These are phyloP conservation scores for Pascua guehoae DNA, from an alignment of 1,284 basidiomycete genomes.

Conservation along the genomic window DNA sequence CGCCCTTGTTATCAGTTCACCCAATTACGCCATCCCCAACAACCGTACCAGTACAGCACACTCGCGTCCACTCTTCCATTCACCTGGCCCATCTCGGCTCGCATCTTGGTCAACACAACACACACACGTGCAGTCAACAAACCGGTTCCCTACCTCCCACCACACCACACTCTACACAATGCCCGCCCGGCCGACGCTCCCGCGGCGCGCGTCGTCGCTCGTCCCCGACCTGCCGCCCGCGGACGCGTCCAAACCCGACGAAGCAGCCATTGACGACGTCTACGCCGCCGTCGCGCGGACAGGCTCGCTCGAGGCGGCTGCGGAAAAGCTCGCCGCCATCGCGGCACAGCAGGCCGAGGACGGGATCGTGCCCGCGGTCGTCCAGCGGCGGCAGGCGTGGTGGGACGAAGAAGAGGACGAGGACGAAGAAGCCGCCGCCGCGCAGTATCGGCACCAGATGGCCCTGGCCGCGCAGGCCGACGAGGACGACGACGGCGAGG, in stretches of 20 bases:
- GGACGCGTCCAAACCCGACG: conserved; percentile 38
- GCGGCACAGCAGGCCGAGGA: conserved; percentile 2
- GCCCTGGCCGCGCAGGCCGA: too few relatives aligned
- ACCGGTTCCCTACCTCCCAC: background rate
- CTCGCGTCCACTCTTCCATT: too few relatives aligned
- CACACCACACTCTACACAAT: background rate
- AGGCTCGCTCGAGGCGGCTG: conserved; percentile 34
- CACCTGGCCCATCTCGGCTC: too few relatives aligned
- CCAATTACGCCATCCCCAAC: too few relatives aligned
- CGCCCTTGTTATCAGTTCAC: too few relatives aligned
- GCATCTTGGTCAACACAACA: too few relatives aligned
- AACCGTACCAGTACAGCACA: too few relatives aligned
- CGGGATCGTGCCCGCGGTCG: background rate
- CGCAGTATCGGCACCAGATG: conserved; percentile 5
- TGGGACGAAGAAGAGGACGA: conserved; percentile 35
- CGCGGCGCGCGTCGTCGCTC: conserved; percentile 11
- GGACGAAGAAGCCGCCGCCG: conserved; percentile 15
- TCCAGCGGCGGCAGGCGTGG: conserved; percentile 8
- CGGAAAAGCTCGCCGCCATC: conserved; percentile 24
- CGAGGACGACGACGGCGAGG: conserved; percentile 19
- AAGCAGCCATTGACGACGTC: conserved; percentile 37
- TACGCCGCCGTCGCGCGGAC: conserved; percentile 32
- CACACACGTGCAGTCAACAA: too few relatives aligned
- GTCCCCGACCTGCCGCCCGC: conserved; percentile 22
- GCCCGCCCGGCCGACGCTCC: conserved; percentile 7